Evolutionary conservation across 2,329 filamentous ascomycete species (phyloP).

Genomic region (Alternaria longipes): DNA sequence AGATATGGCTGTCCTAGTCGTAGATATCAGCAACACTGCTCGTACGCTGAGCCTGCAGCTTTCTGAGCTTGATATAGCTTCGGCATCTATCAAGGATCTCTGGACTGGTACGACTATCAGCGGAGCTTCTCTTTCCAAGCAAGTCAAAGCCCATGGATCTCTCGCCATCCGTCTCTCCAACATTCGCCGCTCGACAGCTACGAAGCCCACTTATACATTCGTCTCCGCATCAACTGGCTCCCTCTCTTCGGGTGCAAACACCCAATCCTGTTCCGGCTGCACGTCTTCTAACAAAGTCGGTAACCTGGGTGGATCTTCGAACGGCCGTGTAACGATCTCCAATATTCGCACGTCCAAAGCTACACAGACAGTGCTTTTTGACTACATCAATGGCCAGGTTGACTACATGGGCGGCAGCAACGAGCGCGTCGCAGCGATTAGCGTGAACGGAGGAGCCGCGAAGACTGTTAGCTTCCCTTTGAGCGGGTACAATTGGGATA

Average conservation of each 20-base stretch:
- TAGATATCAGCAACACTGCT: conserved; percentile 28
- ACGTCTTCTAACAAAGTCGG: conserved; percentile 29
- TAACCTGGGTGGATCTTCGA: conserved; percentile 26
- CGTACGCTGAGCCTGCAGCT: conserved; percentile 26
- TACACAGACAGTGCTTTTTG: conserved; percentile 26
- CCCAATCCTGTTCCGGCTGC: conserved; percentile 27
- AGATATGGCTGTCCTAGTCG: conserved; percentile 28
- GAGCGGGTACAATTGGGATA: conserved; percentile 30
- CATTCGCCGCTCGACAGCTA: conserved; percentile 19
- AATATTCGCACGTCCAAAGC: conserved; percentile 29
- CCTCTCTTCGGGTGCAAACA: conserved; percentile 22
- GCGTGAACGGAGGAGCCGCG: conserved; percentile 29
- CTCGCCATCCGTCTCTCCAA: conserved; percentile 29
- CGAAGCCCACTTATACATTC: conserved; percentile 25
- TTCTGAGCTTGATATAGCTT: conserved; percentile 24
- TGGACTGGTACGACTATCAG: conserved; percentile 24
- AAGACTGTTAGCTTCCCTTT: conserved; percentile 32
- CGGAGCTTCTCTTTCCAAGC: conserved; percentile 24
- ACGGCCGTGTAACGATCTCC: conserved; percentile 25
- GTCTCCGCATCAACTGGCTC: conserved; percentile 28
- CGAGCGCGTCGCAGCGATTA: conserved; percentile 28
- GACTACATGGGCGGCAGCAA: conserved; percentile 29
- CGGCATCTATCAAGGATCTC: conserved; percentile 30
- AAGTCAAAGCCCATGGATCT: conserved; percentile 30
- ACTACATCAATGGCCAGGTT: conserved; percentile 31